phyloP scores from a whole-genome alignment of 129 eudicot species.

The Flaveria trinervia region DNA sequence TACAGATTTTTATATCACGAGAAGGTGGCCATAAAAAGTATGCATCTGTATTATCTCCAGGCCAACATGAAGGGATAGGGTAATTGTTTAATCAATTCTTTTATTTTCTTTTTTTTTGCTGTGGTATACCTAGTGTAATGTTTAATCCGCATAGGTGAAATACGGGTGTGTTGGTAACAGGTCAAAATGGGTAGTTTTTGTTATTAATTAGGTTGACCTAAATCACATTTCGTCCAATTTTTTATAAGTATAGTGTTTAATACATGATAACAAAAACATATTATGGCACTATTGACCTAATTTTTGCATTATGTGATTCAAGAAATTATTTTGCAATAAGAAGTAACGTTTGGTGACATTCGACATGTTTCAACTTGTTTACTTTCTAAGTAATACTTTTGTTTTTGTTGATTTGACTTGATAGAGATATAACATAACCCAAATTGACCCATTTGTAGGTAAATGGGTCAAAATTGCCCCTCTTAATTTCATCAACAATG shows the following conservation, averaged over 20 bases:
- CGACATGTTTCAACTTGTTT: background rate
- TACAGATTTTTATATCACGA: constrained; percentile 84
- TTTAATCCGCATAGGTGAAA: background rate
- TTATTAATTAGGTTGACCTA: background rate
- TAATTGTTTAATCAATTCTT: constrained; percentile 30
- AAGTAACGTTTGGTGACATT: background rate
- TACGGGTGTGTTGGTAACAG: background rate
- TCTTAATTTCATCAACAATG: background rate
- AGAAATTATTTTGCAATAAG: background rate
- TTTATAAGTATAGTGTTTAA: background rate
- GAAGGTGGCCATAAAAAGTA: constrained; percentile 81
- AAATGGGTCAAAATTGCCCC: background rate
- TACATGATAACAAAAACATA: background rate
- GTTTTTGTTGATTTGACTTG: background rate
- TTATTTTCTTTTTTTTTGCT: background rate
- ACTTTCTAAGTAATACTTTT: background rate
- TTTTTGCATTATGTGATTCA: background rate
- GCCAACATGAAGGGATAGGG: constrained; percentile 92
- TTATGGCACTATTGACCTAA: background rate
- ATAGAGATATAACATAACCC: background rate
- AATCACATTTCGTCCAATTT: background rate
- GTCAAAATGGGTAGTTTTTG: background rate
- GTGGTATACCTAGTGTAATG: background rate
- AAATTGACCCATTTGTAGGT: background rate
- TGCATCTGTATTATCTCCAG: constrained; percentile 88